Evolutionary conservation across 2,329 filamentous ascomycete species (phyloP).

Genomic region (Venturia oleaginea): DNA sequence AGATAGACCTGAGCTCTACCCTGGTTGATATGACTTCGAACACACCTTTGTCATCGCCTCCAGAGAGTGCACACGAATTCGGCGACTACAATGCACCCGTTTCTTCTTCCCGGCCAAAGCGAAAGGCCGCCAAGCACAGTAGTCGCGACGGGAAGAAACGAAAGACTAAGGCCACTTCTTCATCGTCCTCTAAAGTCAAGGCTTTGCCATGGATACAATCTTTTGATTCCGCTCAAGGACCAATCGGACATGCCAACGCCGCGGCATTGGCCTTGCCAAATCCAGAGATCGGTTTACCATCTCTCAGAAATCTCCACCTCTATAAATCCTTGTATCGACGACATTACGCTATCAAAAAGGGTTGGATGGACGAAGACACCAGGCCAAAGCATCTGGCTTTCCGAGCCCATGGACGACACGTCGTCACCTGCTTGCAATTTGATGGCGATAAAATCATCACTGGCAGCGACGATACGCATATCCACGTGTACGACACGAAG

Average conservation of each 20-base stretch:
- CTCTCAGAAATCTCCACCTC: constrained; percentile 74
- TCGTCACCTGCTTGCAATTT: constrained; percentile 96
- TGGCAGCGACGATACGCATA: constrained; percentile 93
- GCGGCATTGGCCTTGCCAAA: constrained; percentile 77
- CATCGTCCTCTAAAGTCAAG: constrained; percentile 30
- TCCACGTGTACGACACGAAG: constrained; percentile 96
- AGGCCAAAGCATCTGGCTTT: constrained; percentile 91
- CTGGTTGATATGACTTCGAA: constrained; percentile 32
- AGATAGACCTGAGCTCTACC: constrained; percentile 61
- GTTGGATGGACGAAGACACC: constrained; percentile 77
- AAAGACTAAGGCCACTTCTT: constrained; percentile 45
- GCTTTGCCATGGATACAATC: constrained; percentile 39
- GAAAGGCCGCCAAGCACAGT: constrained; percentile 23
- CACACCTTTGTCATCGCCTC: constrained; percentile 20
- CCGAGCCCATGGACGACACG: constrained; percentile 89
- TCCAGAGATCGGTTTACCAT: constrained; percentile 68
- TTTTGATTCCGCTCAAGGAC: constrained; percentile 59
- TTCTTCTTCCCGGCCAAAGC: constrained; percentile 26
- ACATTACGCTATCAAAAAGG: constrained; percentile 80
- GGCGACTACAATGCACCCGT: background rate
- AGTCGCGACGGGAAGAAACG: constrained; percentile 27
- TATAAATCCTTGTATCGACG: constrained; percentile 95
- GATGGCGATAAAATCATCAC: constrained; percentile 97
- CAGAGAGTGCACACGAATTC: constrained; percentile 6
- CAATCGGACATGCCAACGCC: constrained; percentile 75